Percentiles rank a stretch among this genome's conserved stretches.
These are phyloP conservation scores for Corymbia calophylla DNA, from an alignment of 441 rosid genomes.

Conservation along the genomic window DNA sequence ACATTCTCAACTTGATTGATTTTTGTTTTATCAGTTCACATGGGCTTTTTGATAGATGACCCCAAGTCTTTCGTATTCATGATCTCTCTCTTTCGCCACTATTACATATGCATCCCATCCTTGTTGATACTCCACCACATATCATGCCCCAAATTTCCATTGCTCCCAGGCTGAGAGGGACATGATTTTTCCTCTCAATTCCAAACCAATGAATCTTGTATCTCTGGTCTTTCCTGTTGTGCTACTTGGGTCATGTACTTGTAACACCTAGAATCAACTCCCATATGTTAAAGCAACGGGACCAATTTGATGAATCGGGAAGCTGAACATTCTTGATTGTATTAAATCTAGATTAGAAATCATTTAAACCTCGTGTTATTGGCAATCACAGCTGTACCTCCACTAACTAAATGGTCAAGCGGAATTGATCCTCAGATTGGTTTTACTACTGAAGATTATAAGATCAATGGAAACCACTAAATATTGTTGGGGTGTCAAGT, in stretches of 20 bases:
- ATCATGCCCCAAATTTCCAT: too few species aligned
- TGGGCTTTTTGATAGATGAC: too few species aligned
- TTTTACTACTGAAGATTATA: background rate
- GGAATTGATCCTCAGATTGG: background rate
- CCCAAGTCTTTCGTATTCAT: too few species aligned
- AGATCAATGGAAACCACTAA: background rate
- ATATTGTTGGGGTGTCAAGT: background rate
- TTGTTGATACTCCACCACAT: background rate
- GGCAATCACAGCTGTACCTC: background rate
- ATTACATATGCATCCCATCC: too few species aligned
- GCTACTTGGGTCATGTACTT: background rate
- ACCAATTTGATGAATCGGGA: background rate
- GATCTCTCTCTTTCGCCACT: too few species aligned
- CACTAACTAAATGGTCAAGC: background rate
- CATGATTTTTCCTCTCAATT: too few species aligned
- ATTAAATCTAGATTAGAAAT: background rate
- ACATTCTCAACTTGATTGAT: too few species aligned
- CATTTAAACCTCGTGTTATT: background rate
- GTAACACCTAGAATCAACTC: background rate
- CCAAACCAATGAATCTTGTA: too few species aligned
- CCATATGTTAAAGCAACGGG: rapidly evolving
- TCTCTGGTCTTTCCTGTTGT: too few species aligned
- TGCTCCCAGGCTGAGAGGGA: too few species aligned
- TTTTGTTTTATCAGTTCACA: too few species aligned
- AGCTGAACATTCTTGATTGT: background rate